phyloP scores from a whole-genome alignment of 192 early-diverging fungal species.

The Coemansia umbellata region DNA sequence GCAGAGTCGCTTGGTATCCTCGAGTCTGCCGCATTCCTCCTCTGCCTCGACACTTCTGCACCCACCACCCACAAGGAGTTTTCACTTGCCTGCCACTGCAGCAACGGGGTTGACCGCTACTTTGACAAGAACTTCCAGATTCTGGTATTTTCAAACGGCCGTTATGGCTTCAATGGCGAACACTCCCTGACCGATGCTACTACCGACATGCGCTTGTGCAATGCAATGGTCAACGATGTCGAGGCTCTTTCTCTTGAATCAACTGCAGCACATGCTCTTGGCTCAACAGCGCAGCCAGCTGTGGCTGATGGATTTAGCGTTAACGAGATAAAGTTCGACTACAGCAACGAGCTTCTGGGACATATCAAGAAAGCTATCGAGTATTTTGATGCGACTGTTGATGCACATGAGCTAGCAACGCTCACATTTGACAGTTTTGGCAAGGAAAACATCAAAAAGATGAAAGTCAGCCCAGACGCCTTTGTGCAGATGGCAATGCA shows the following conservation, averaged over 20 bases:
- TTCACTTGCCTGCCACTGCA: slow-evolving; percentile 76
- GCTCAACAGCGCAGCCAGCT: neutral
- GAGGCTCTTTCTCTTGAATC: slow-evolving; percentile 16
- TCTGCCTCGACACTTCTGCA: slow-evolving; percentile 69
- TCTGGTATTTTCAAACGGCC: slow-evolving; percentile 75
- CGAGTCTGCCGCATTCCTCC: slow-evolving; percentile 71
- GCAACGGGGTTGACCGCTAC: slow-evolving; percentile 68
- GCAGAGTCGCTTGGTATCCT: slow-evolving; percentile 60
- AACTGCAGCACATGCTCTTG: neutral
- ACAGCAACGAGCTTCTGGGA: slow-evolving; percentile 43
- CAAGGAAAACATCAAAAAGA: slow-evolving; percentile 62
- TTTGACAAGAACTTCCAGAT: slow-evolving; percentile 81
- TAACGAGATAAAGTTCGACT: slow-evolving; percentile 52
- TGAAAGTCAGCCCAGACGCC: slow-evolving; percentile 61
- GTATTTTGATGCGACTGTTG: slow-evolving; percentile 65
- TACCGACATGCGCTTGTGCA: slow-evolving; percentile 70
- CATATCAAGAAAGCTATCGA: slow-evolving; percentile 56
- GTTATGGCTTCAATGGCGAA: slow-evolving; percentile 76
- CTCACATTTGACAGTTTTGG: slow-evolving; percentile 73
- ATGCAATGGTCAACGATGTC: slow-evolving; percentile 57
- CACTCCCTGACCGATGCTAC: slow-evolving; percentile 75
- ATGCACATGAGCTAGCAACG: slow-evolving; percentile 61
- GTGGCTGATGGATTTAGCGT: slow-evolving; percentile 13
- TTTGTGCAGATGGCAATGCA: slow-evolving; percentile 76
- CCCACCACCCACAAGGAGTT: slow-evolving; percentile 73